Evolutionary conservation across 805 yeast species (phyloP), one percentile per base, ranked within the genome.

Genomic region (Saturnispora bothae): DNA sequence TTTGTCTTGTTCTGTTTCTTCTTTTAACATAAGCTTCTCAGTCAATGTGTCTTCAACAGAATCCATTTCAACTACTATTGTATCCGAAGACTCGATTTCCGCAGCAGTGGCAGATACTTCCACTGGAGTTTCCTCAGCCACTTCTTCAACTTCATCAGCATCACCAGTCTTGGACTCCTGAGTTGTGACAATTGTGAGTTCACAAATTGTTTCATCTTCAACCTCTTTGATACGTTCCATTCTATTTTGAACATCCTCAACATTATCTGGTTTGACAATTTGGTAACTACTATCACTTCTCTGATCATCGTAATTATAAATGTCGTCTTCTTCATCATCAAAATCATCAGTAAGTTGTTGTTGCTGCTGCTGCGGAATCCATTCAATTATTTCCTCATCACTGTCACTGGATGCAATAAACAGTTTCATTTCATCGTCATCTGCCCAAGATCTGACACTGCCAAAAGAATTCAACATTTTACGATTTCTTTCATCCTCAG

Each of bases 391-490:
- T 33, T 43, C 46, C 9, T 35, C 44, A 23, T 44, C 44, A 17
- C 34, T 41, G 7, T 39, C 48, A 14, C 42, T 37, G 5, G 43
- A 39, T 3, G 43, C 49, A 12, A 52, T 26, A 21, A 51, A 49
- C 17, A 48, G 33, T 31, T 45, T 48, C 22, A 54, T 25, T 36
- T 51, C 57, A 3, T 44, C 52, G 21, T 47, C 47, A 27, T 46
- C 49, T 2, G 53, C 55, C 44, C 49, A 49, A 12, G 52, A 48
- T 20, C 41, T n/a, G 15, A 45, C 43, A 12, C 40, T 46, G 29
- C 40, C 43, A 25, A 28, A 26, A 13, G 31, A 40, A 5, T 38
- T 37, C 12, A 45, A 16, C 43, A 45, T 43, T 31, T 43, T 43
- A 19, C 39, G 37, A 4, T 30, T 35, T 20, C 49, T 44, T 33